Evolutionary conservation across 2,329 filamentous ascomycete species (phyloP), one percentile per base, ranked within the genome.

Genomic region (Westerdykella sp.): DNA sequence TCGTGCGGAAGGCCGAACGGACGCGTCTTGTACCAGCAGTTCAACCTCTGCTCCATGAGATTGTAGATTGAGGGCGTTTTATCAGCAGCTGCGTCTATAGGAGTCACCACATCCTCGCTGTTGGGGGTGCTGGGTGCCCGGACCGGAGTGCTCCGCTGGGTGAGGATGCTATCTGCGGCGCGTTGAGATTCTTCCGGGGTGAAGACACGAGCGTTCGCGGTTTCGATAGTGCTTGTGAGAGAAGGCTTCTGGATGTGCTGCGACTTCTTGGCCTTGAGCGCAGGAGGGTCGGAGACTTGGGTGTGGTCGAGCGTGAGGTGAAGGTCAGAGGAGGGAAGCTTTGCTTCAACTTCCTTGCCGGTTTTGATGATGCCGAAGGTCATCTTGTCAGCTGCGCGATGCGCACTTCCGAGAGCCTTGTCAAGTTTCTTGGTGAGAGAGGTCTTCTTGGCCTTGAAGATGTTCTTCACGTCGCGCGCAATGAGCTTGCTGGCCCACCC

Each of bases 401-500:
- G 18, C 18, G 22, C 18, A 12, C 18, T 12, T 18, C 28, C 11
- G 23, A 15, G 25, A 34, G 7, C 23, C 4, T 42, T 12, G 22
- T 21, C 25, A 22, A 13, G 18, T 12, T 22, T 34, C 22, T 37
- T 32, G 34, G 21, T 4, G 22, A 35, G 7, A 9, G 13, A 9
- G 7, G 13, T 9, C 16, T 39, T 34, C 10, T 37, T 23, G 11
- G 22, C 18, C n/a, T 21, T 11, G 31, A 28, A 21, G 6, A 30
- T 6, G 4, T 36, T 34, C 32, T 44, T 48, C 4, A 37, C 7
- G 34, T 59, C 55, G 50, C 52, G 56, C 13, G 39, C 42, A 15
- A 59, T 48, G 6, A 57, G 51, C 37, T 45, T 48, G 23, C 30
- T 34, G 9, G 48, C 51, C 47, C 40, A 39, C 7, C 6, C 13